These are phyloP conservation scores for Yamadazyma atlantica DNA, from an alignment of 1,139 yeast species.

Conservation along the genomic window DNA sequence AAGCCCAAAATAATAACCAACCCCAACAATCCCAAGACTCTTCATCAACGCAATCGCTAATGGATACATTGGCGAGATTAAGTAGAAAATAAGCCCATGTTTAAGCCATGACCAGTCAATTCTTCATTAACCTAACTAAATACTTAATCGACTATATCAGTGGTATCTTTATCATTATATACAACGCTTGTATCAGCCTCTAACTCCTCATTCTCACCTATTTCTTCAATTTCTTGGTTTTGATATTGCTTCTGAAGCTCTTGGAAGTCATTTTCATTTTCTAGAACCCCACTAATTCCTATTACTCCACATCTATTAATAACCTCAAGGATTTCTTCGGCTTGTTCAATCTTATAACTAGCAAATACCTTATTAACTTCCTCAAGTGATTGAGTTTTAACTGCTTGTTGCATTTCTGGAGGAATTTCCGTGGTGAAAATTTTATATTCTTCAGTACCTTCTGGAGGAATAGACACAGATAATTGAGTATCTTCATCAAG, in stretches of 20 bases:
- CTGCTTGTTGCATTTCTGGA: slow-evolving; percentile 67
- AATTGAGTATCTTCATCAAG: slow-evolving; percentile 83
- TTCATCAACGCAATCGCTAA: slow-evolving; percentile 24
- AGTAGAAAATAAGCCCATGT: slow-evolving; percentile 21
- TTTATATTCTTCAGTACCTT: slow-evolving; percentile 53
- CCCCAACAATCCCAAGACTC: slow-evolving; percentile 10
- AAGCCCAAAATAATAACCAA: slow-evolving; percentile 4
- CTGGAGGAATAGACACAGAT: slow-evolving; percentile 68
- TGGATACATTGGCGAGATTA: slow-evolving; percentile 42
- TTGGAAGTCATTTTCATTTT: slow-evolving; percentile 72
- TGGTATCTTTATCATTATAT: slow-evolving; percentile 13
- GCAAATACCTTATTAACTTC: slow-evolving; percentile 84
- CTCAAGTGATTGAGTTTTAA: slow-evolving; percentile 69
- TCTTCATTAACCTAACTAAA: slow-evolving; percentile 3
- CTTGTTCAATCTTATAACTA: slow-evolving; percentile 70
- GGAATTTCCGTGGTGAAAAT: slow-evolving; percentile 58
- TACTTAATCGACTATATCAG: slow-evolving; percentile 26
- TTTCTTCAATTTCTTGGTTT: slow-evolving; percentile 16
- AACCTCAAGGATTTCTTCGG: slow-evolving; percentile 71
- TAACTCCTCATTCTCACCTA: slow-evolving; percentile 11
- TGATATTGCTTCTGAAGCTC: slow-evolving; percentile 53
- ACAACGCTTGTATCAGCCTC: slow-evolving; percentile 2
- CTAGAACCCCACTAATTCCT: slow-evolving; percentile 74
- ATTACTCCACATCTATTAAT: slow-evolving; percentile 83
- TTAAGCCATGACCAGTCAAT: background rate